These are phyloP conservation scores for Penicillium chermesinum DNA, from an alignment of 495 filamentous ascomycete genomes.

Conservation along the genomic window DNA sequence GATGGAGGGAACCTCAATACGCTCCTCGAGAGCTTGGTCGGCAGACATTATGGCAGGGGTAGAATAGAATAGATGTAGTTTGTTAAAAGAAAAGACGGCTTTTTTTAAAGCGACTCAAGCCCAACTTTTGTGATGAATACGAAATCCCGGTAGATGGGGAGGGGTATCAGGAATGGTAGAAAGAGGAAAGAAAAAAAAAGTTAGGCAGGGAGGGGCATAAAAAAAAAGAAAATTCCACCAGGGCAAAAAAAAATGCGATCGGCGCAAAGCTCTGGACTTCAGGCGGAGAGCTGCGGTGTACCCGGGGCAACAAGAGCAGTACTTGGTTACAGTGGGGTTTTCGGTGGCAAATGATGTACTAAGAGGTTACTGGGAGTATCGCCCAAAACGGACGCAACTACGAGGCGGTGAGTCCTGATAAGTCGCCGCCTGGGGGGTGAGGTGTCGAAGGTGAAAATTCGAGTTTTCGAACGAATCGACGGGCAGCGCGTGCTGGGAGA, in stretches of 20 bases:
- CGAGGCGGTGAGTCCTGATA: background rate
- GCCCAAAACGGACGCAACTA: background rate
- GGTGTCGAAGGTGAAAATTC: conserved; percentile 1
- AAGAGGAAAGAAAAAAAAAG: conserved; percentile 10
- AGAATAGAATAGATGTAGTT: background rate
- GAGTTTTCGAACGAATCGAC: conserved; percentile 1
- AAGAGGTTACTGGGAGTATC: background rate
- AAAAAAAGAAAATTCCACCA: conserved; percentile 16
- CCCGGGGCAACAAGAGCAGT: background rate
- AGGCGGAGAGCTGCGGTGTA: conserved; percentile 10
- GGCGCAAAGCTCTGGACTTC: conserved; percentile 11
- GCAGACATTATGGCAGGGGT: conserved; percentile 22
- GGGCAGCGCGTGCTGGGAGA: no score
- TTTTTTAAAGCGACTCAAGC: background rate
- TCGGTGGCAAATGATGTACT: background rate
- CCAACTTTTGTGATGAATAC: background rate
- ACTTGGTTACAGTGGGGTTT: background rate
- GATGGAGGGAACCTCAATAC: conserved; percentile 30
- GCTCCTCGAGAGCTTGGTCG: conserved; percentile 28
- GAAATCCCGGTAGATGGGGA: background rate
- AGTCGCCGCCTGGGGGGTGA: background rate
- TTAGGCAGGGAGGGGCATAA: conserved; percentile 2
- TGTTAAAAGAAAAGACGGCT: background rate
- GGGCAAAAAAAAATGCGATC: background rate
- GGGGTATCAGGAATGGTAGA: conserved; percentile 2